These are phyloP conservation scores for Tillandsia leiboldiana DNA, from an alignment of 176 grass and related monocot species.

Conservation along the genomic window DNA sequence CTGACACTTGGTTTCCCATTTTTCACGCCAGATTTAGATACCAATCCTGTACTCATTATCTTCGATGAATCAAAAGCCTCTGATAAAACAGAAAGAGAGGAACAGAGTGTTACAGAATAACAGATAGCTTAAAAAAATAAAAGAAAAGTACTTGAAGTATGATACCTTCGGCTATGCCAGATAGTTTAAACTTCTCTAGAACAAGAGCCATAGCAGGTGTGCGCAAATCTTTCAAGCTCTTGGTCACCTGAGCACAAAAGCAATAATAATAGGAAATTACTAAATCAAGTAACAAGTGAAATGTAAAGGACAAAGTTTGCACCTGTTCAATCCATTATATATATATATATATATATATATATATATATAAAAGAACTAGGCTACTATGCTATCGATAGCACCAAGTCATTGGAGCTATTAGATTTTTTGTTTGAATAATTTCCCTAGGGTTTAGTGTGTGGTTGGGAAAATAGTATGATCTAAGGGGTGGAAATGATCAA, in stretches of 20 bases:
- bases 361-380: too few relatives aligned
- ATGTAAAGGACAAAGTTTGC: too few relatives aligned
- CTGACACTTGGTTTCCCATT: constrained; percentile 50
- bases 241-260: constrained; percentile 41
- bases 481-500: too few relatives aligned
- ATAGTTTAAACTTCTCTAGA: constrained; percentile 68
- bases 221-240: constrained; percentile 84
- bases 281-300: constrained; percentile 2
- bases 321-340: too few relatives aligned
- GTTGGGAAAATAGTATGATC: too few relatives aligned
- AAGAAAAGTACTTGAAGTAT: background rate
- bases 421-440: too few relatives aligned
- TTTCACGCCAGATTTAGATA: constrained; percentile 61
- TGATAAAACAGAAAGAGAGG: constrained; percentile 24
- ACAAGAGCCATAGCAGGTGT: constrained; percentile 77
- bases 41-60: constrained; percentile 44
- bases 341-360: too few relatives aligned
- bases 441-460: too few relatives aligned
- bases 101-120: constrained; percentile 16
- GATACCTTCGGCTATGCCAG: constrained; percentile 64
- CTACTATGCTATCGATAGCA: too few relatives aligned
- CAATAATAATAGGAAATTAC: background rate
- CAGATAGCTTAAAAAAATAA: constrained; percentile 4
- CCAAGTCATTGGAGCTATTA: too few relatives aligned
- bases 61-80: constrained; percentile 68